Evolutionary conservation across 2,329 filamentous ascomycete genomes (phyloP).

Genomic region (Fusarium coffeatum): DNA sequence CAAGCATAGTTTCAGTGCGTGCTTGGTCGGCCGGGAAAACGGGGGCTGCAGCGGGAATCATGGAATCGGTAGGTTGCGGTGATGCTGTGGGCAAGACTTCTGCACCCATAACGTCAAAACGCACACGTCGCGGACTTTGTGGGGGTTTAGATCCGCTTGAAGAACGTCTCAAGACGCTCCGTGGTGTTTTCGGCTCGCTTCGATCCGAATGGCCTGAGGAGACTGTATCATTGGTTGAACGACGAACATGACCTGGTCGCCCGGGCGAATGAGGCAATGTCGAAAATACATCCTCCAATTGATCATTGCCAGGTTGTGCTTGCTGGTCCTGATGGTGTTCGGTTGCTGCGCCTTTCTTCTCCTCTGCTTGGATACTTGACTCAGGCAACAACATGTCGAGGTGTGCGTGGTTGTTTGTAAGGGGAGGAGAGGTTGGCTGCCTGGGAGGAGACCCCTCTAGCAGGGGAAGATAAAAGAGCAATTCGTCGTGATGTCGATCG

Average conservation of each 20-base stretch:
- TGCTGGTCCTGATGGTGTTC: slow-evolving; percentile 35
- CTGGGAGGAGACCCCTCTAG: slow-evolving; percentile 60
- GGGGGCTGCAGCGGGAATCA: slow-evolving; percentile 45
- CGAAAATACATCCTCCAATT: slow-evolving; percentile 30
- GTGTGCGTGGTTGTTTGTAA: slow-evolving; percentile 32
- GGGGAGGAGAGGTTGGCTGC: slow-evolving; percentile 37
- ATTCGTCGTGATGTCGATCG: slow-evolving; percentile 68
- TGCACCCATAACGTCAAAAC: slow-evolving; percentile 70
- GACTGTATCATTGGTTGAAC: slow-evolving; percentile 59
- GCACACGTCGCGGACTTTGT: slow-evolving; percentile 69
- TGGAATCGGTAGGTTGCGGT: slow-evolving; percentile 56
- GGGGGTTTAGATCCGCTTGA: slow-evolving; percentile 63
- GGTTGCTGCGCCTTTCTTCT: slow-evolving; percentile 42
- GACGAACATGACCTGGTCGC: slow-evolving; percentile 54
- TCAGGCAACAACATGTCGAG: slow-evolving; percentile 46
- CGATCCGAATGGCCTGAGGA: slow-evolving; percentile 65
- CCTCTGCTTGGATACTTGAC: slow-evolving; percentile 40
- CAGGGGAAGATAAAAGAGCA: slow-evolving; percentile 73
- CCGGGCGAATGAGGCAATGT: slow-evolving; percentile 37
- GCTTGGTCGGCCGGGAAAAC: slow-evolving; percentile 43
- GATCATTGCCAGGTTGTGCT: slow-evolving; percentile 8
- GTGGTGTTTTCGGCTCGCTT: slow-evolving; percentile 61
- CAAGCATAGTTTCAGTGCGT: slow-evolving; percentile 50
- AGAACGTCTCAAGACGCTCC: slow-evolving; percentile 69
- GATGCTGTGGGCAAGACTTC: slow-evolving; percentile 71